phyloP scores from a whole-genome alignment of 176 grass and related monocot species.

The Juncus effusus region DNA sequence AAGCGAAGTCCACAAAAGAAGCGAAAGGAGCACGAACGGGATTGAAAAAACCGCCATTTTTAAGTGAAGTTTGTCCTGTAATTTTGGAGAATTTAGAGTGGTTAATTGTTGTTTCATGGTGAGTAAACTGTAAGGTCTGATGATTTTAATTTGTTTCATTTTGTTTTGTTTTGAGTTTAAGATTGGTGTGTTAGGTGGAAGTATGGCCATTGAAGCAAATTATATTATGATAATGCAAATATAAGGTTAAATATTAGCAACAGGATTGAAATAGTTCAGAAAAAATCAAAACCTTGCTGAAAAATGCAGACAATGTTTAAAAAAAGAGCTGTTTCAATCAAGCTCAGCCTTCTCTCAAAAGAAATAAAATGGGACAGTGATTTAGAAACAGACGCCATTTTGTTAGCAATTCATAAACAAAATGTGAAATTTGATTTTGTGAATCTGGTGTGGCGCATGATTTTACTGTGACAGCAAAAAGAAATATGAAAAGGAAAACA shows the following conservation, averaged over 20 bases:
- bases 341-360: too few relatives aligned
- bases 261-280: too few relatives aligned
- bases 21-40: slow-evolving; percentile 32
- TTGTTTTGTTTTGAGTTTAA: neutral
- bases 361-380: neutral
- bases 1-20: slow-evolving; percentile 42
- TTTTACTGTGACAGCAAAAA: slow-evolving; percentile 18
- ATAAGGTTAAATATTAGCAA: neutral
- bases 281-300: too few relatives aligned
- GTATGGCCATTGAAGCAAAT: neutral
- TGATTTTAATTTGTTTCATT: neutral
- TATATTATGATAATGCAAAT: neutral
- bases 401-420: slow-evolving; percentile 9
- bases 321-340: too few relatives aligned
- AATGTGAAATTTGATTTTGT: slow-evolving; percentile 2
- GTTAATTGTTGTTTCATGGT: slow-evolving; percentile 3
- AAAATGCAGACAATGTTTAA: too few relatives aligned
- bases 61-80: slow-evolving; percentile 28
- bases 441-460: slow-evolving; percentile 5
- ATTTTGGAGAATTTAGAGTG: neutral
- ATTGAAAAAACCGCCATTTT: slow-evolving; percentile 56
- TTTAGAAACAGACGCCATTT: neutral
- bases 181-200: neutral
- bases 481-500: neutral
- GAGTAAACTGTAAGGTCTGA: neutral